These are phyloP conservation scores for Colletotrichum coccodes DNA, from an alignment of 2,329 filamentous ascomycete species.

Conservation along the genomic window DNA sequence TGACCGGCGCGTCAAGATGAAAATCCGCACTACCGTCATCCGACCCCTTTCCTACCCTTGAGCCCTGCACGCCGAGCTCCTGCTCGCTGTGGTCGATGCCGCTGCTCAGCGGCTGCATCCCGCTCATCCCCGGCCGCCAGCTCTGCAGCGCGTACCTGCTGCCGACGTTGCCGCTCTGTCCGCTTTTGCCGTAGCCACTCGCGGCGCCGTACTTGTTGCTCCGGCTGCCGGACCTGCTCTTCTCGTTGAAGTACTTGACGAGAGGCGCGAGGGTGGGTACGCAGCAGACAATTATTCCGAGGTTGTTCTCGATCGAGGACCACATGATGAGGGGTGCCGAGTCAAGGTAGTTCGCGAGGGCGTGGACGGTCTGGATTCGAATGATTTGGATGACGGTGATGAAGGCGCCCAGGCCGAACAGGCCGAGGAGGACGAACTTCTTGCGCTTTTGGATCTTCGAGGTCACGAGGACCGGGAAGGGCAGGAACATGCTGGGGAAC, in stretches of 20 bases:
- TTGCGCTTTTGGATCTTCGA: conserved; percentile 50
- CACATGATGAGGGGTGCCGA: conserved; percentile 54
- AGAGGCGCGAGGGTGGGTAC: conserved; percentile 56
- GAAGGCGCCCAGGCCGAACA: conserved; percentile 61
- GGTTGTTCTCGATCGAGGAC: conserved; percentile 56
- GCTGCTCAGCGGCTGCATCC: conserved; percentile 36
- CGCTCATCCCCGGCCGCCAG: conserved; percentile 37
- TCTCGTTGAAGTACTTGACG: conserved; percentile 47
- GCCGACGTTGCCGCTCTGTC: background rate
- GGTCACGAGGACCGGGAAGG: conserved; percentile 51
- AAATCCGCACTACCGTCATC: conserved; percentile 28
- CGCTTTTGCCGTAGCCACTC: conserved; percentile 30
- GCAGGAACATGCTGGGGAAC: conserved; percentile 48
- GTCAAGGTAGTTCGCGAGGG: conserved; percentile 55
- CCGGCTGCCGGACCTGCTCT: conserved; percentile 33
- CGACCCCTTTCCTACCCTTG: conserved; percentile 9
- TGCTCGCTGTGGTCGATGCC: conserved; percentile 18
- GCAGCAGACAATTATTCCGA: conserved; percentile 55
- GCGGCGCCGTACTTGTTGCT: conserved; percentile 33
- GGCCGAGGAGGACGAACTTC: conserved; percentile 52
- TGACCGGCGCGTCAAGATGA: conserved; percentile 4
- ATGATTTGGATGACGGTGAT: conserved; percentile 61
- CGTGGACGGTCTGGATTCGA: conserved; percentile 58
- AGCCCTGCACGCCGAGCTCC: background rate
- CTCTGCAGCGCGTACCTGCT: conserved; percentile 41